phyloP scores from a whole-genome alignment of 768 basidiomycete genomes.

The Paxillus rubicundulus region DNA sequence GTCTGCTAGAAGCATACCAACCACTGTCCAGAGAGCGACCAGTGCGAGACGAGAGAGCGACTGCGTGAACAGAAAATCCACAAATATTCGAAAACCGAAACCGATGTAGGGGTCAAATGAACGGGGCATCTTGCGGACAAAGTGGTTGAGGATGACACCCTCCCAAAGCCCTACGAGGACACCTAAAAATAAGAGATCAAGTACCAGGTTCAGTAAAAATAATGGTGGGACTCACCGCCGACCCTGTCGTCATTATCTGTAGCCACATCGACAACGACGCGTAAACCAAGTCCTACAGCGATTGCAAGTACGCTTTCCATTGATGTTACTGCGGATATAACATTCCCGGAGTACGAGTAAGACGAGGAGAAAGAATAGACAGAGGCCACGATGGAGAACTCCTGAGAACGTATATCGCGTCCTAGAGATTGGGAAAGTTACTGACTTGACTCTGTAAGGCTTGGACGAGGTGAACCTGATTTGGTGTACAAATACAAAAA shows the following conservation, averaged over 20 bases:
- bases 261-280: slow-evolving; percentile 56
- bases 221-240: slow-evolving; percentile 22
- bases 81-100: slow-evolving; percentile 63
- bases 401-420: neutral
- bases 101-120: slow-evolving; percentile 72
- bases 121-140: slow-evolving; percentile 59
- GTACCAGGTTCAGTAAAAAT: neutral
- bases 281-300: slow-evolving; percentile 61
- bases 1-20: slow-evolving; percentile 54
- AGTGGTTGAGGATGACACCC: slow-evolving; percentile 71
- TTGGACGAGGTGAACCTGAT: neutral
- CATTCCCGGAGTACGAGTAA: slow-evolving; percentile 28
- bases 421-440: no score
- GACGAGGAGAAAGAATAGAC: slow-evolving; percentile 28
- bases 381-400: slow-evolving; percentile 26
- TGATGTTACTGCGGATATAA: slow-evolving; percentile 26
- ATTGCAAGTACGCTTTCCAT: slow-evolving; percentile 77
- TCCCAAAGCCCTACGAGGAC: slow-evolving; percentile 79
- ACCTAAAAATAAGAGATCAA: slow-evolving; percentile 35
- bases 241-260: slow-evolving; percentile 32
- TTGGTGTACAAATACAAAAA: slow-evolving; percentile 15
- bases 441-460: neutral
- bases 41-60: slow-evolving; percentile 44
- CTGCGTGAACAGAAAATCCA: slow-evolving; percentile 69
- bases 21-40: slow-evolving; percentile 50